Evolutionary conservation across 352 stramenopile genomes (phyloP), one percentile per base, ranked within the genome.

Genomic region (Phytophthora cryptogea): DNA sequence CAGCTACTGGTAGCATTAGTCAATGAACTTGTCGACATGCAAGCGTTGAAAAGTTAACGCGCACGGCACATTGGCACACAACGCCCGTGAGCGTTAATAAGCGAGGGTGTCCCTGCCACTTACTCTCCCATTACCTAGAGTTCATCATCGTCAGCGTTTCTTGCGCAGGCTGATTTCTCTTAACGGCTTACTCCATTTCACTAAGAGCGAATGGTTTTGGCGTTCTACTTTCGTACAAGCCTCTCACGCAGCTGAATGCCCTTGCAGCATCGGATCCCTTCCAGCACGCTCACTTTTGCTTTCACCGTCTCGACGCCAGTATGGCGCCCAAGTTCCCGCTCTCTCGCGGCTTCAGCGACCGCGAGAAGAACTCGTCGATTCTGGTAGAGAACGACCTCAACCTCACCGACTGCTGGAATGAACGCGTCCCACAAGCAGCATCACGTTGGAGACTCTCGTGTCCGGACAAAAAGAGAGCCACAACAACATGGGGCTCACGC

Each of bases 301-400:
- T 68, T 59, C 42, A 26, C 37, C 31, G 31, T 33, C 59, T 48
- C 31, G 14, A 17, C 43, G 13, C 28, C n/a, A 53, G 0, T 27
- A 64, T 64, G 60, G 40, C 32, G 2, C 39, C 39, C 27, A 54
- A 60, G 28, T 47, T 61, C 33, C 48, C 42, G 3, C 41, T 51
- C 30, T 5, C 40, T 26, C 42, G 7, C 5, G 8, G 7, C 32
- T 46, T 48, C 44, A 26, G 9, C 9, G 26, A 54, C 39, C 39
- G 35, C 27, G 36, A 51, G n/a, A 28, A 50, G 11, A 67, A 44
- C 36, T 20, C 61, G 10, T 69, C 61, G 40, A 64, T 69, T 17
- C 61, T 69, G 11, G 54, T 56, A 5, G 30, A 58, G 32, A 56
- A 68, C 23, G 35, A 69, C 13, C 13, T 41, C 23, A 16, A 50